Base-by-base conservation (phyloP, 805 yeast genomes). In the Candida anglica region DNA sequence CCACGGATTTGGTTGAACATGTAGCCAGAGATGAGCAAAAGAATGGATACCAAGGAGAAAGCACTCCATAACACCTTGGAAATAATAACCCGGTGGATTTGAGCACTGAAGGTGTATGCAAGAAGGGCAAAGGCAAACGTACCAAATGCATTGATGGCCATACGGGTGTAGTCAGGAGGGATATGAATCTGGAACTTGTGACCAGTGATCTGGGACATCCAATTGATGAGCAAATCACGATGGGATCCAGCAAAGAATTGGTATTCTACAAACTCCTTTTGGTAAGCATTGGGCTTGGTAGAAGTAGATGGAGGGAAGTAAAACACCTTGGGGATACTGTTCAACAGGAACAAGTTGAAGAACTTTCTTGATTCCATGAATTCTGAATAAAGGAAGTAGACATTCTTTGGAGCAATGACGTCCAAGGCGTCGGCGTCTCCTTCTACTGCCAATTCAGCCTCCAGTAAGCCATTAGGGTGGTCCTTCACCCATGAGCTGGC, bases 1-100 rank as follows among this genome's bases (percentile, higher is more conserved):
- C 74, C 73, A 58, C 97, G 77, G 42, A 93, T 93, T 45, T 76
- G 74, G 57, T 87, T 89, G 73, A 79, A 93, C 98, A 93, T 93
- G 62, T 88, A 84, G 13, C 98, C 98, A 6, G 91, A 69, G 30
- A 75, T 78, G 68, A 89, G 85, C 46, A 88, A 62, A 39, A 89
- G 64, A 23, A 86, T 72, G 14, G 74, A 47, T 37, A 83, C 63
- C n/a, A 85, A 66, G 3, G 85, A 71, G 8, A 74, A 28, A 2
- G 78, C 74, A 28, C 85, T 82, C 97, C 98, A 93, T 25, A 85
- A 50, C 31, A 73, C 61, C 46, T 71, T 79, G 26, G 77, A 72
- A 17, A 63, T 58, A 9, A 78, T 28, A 5, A 85, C 31, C 11
- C 56, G 42, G 2, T 45, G 25, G 11, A 81, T 56, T 16, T 65